phyloP scores from a whole-genome alignment of 257 asterid species.

The Prunella vulgaris region DNA sequence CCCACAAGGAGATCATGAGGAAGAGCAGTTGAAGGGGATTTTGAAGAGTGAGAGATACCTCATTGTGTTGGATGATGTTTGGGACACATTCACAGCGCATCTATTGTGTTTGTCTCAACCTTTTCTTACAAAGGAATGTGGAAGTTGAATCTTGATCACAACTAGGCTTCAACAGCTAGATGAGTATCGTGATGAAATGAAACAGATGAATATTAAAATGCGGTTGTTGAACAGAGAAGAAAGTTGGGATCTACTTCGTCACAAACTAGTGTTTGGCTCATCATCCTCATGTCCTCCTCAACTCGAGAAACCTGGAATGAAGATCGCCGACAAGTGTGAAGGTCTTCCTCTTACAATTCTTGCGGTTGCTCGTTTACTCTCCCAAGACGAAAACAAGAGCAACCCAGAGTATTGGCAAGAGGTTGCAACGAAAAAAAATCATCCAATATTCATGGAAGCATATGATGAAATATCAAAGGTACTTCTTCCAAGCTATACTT shows the following conservation, averaged over 20 bases:
- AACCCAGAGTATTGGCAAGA: neutral
- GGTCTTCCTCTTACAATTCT: slow-evolving; percentile 5
- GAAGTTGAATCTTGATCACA: neutral
- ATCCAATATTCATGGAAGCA: too few species aligned
- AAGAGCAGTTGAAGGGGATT: neutral
- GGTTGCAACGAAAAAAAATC: neutral
- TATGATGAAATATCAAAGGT: too few species aligned
- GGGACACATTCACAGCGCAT: neutral
- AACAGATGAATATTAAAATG: neutral
- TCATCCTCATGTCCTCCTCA: neutral
- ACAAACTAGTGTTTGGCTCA: neutral
- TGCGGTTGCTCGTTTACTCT: neutral
- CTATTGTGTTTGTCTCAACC: neutral
- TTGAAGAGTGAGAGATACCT: neutral
- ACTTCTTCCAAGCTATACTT: too few species aligned
- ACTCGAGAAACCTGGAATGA: neutral
- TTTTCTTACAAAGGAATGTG: neutral
- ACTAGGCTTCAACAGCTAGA: neutral
- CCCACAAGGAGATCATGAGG: neutral
- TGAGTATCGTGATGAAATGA: too few species aligned
- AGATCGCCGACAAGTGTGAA: neutral
- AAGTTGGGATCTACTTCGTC: slow-evolving; percentile 4
- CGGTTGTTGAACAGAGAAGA: too few species aligned
- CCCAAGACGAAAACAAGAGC: neutral
- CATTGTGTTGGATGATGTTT: neutral